Conservation (phyloP, 805 yeast genomes). For the Debaryomyces hansenii region DNA sequence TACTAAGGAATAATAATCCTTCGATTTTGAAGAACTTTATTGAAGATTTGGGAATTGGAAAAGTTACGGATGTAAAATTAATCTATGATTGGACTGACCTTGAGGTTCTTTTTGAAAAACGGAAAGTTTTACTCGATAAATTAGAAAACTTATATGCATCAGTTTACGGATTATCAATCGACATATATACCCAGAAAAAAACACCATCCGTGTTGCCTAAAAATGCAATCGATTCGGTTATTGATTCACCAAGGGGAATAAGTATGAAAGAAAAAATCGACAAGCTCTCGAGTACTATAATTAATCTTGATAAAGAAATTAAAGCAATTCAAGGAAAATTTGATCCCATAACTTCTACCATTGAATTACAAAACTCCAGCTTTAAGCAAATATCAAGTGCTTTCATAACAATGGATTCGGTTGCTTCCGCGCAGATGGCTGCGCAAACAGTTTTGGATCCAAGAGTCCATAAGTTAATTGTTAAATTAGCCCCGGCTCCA, state of each 20-base stretch:
- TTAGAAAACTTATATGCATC: conserved; percentile 46
- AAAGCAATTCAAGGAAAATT: conserved; percentile 30
- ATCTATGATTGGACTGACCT: conserved; percentile 48
- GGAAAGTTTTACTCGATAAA: conserved; percentile 28
- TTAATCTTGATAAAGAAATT: conserved; percentile 41
- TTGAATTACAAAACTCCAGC: conserved; percentile 22
- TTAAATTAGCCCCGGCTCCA: conserved; percentile 47
- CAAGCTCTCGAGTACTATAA: conserved; percentile 31
- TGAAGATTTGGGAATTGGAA: conserved; percentile 56
- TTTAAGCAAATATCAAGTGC: conserved; percentile 47
- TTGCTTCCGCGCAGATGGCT: conserved; percentile 50
- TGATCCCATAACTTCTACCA: conserved; percentile 23
- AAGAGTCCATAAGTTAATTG: conserved; percentile 42
- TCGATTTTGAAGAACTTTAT: conserved; percentile 46
- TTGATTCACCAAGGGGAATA: conserved; percentile 3
- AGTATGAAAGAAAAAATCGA: conserved; percentile 32
- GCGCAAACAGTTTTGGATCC: conserved; percentile 49
- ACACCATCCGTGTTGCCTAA: conserved; percentile 33
- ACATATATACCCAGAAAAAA: conserved; percentile 32
- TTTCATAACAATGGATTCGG: conserved; percentile 48
- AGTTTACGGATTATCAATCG: conserved; percentile 43
- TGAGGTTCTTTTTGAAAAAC: conserved; percentile 32
- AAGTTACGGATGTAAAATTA: conserved; percentile 50
- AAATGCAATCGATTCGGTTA: conserved; percentile 7
- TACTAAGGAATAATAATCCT: conserved; percentile 40